Evolutionary conservation across 2,329 filamentous ascomycete genomes (phyloP).

Genomic region (Emmonsia crescens): DNA sequence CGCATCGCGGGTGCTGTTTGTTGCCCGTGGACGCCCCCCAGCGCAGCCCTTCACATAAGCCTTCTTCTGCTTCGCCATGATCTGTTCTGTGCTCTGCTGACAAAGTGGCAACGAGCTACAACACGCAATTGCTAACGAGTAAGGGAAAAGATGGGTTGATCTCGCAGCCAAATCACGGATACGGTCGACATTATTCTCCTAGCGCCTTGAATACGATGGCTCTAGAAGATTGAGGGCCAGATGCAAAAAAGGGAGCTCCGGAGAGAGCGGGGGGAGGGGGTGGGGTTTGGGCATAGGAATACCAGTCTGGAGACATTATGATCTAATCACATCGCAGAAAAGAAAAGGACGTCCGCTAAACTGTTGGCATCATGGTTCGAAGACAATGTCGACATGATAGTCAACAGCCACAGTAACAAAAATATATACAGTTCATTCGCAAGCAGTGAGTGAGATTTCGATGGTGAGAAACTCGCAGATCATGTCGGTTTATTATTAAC

Average conservation of each 20-base stretch:
- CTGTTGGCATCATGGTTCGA: not conserved
- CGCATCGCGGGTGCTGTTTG: not conserved
- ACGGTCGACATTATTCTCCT: not conserved
- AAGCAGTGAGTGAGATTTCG: not conserved
- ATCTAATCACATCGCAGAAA: not conserved
- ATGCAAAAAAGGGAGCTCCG: not conserved
- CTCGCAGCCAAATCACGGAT: not conserved
- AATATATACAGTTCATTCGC: not conserved
- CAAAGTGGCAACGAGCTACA: not conserved
- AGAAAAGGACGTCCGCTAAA: not conserved
- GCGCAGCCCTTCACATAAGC: no score
- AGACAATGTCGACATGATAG: not conserved
- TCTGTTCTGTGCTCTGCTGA: not conserved
- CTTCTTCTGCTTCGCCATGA: conserved; percentile 3
- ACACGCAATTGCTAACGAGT: not conserved
- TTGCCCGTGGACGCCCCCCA: no score
- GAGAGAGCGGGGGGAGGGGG: no score
- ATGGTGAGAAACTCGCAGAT: not conserved
- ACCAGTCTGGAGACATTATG: no score
- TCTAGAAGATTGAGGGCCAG: not conserved
- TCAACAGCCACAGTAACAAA: not conserved
- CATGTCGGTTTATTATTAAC: not conserved
- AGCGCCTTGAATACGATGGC: not conserved
- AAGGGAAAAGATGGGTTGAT: not conserved
- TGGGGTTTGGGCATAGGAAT: not conserved